These are phyloP conservation scores for Verticillium klebahnii DNA, from an alignment of 2,329 filamentous ascomycete species.

Conservation along the genomic window DNA sequence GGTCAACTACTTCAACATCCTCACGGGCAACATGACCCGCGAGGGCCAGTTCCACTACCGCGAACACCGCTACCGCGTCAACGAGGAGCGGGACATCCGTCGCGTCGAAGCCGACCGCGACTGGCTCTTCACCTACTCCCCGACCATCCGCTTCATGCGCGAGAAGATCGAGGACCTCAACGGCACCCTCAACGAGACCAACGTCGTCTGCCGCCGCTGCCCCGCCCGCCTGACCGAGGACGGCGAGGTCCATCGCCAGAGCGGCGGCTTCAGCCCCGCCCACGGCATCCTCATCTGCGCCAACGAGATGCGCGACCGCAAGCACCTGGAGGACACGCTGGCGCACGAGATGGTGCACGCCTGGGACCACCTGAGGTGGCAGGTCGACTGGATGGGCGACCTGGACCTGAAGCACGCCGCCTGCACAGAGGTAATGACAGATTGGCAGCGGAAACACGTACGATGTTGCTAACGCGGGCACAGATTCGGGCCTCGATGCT, in stretches of 20 bases:
- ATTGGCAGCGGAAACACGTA: no score
- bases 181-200: conserved; percentile 66
- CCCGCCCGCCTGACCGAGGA: conserved; percentile 50
- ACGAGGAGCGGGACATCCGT: conserved; percentile 74
- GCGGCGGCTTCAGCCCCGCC: conserved; percentile 79
- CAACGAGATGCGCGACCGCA: conserved; percentile 76
- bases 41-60: conserved; percentile 74
- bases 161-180: conserved; percentile 77
- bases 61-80: conserved; percentile 66
- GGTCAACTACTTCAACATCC: conserved; percentile 81
- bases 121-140: conserved; percentile 80
- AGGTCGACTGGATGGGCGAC: conserved; percentile 72
- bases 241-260: conserved; percentile 58
- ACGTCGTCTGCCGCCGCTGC: conserved; percentile 81
- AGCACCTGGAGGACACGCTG: conserved; percentile 87
- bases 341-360: conserved; percentile 98
- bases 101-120: conserved; percentile 78
- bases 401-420: conserved; percentile 82
- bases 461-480: conserved; percentile 3
- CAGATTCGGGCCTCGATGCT: conserved; percentile 90
- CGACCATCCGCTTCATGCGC: conserved; percentile 80
- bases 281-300: conserved; percentile 91
- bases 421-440: conserved; percentile 72
- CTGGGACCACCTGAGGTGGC: conserved; percentile 88
- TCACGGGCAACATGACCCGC: conserved; percentile 66